These are phyloP conservation scores for Alternaria brassicae DNA, from an alignment of 2,329 filamentous ascomycete species.

Conservation along the genomic window DNA sequence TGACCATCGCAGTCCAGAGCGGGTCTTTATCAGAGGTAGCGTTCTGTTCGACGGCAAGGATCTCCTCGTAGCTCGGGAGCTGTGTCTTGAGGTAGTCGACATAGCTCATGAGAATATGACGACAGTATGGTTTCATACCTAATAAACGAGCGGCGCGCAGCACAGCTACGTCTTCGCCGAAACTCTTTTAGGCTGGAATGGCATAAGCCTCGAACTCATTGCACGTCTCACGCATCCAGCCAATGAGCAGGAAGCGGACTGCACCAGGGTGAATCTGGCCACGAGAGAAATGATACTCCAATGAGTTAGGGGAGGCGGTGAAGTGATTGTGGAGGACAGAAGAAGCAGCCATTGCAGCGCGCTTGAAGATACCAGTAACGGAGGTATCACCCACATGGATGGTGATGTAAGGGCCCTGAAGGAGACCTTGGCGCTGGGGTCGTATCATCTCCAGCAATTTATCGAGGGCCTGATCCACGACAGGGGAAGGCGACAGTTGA, in stretches of 20 bases:
- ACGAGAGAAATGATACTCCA: conserved; percentile 8
- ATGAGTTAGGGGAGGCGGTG: conserved; percentile 6
- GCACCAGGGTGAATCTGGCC: conserved; percentile 6
- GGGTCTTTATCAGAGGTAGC: conserved; percentile 16
- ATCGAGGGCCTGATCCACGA: conserved; percentile 9
- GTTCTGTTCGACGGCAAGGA: conserved; percentile 15
- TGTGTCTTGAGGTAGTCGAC: conserved; percentile 16
- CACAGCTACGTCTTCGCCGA: conserved; percentile 14
- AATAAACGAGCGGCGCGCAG: conserved; percentile 20
- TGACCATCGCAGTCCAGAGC: conserved; percentile 24
- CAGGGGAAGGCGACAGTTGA: background rate
- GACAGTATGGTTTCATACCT: conserved; percentile 24
- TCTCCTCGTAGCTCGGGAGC: conserved; percentile 24
- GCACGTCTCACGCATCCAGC: conserved; percentile 14
- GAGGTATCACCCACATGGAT: conserved; percentile 10
- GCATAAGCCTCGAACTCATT: conserved; percentile 15
- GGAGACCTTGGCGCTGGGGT: conserved; percentile 10
- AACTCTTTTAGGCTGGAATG: conserved; percentile 5
- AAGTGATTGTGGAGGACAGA: conserved; percentile 17
- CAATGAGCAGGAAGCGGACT: conserved; percentile 10
- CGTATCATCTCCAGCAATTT: conserved; percentile 17
- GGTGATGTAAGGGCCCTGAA: conserved; percentile 15
- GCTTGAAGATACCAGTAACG: conserved; percentile 14
- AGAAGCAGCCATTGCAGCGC: conserved; percentile 25
- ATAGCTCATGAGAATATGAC: conserved; percentile 4